Base-by-base conservation (phyloP, 805 yeast species). In the Lachancea quebecensis region DNA sequence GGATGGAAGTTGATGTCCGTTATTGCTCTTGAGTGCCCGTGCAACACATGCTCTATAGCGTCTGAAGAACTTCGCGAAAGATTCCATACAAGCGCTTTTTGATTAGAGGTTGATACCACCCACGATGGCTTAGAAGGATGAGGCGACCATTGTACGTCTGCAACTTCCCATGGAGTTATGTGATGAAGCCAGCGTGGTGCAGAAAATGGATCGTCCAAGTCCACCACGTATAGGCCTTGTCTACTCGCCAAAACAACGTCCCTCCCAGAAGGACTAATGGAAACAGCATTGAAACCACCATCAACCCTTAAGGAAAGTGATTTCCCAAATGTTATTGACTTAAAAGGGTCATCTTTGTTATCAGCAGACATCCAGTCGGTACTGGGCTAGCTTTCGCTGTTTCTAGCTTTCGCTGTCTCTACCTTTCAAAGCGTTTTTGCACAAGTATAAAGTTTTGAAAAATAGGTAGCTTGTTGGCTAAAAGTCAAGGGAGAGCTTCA, bases 111-210 rank as follows among this genome's bases (percentile, higher is more conserved):
- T 0, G 96, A 86, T 1, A 91, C 83, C 36, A 93, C 87, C 95
- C 97, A 90, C 5, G 83, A 73, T 1, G 95, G 91, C 52, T 85
- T 86, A 1, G 81, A 74, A 5, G 75, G 71, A 60, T 93, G 97
- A 0, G 97, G 96, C 2, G 95, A 86, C 98, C 99, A 93, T 64
- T 93, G 98, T 1, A 91, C 97, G 62, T 91, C 97, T 0, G 99
- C 96, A 2, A 93, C 99, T 63, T 93, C 98, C 98, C 98, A 93
- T 0, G 95, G 81, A 0, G 97, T 91, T 31, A 81, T 73, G 59
- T 93, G 96, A 45, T 82, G 95, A 12, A 93, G 74, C 90, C 95
- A 88, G 47, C 99, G 71, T 0, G 99, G 99, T 0, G 95, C 89
- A 0, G 91, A 79, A 65, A 87, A 91, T 1, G 98, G 99, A 62